Evolutionary conservation across 2,329 filamentous ascomycete genomes (phyloP), one percentile per base, ranked within the genome.

Genomic region (Celoporthe dispersa): DNA sequence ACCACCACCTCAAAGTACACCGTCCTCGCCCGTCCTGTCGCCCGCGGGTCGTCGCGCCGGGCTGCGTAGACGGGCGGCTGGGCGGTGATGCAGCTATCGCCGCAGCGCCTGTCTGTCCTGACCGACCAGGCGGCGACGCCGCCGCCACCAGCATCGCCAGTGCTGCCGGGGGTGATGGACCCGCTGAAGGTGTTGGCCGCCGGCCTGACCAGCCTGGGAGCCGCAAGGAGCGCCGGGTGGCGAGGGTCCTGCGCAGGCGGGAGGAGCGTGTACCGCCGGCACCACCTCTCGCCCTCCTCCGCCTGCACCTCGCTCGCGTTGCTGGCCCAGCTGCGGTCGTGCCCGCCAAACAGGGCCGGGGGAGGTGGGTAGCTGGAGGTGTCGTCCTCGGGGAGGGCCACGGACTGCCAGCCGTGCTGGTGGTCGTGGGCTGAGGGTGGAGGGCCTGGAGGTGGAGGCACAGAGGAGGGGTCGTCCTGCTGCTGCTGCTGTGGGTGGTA

Each of bases 321-420:
- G 76, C 88, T 90, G 2, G 90, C 86, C 0, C 89, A 88, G 16
- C 91, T 93, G 41, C 79, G 81, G 71, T 92, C 88, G 75, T 89
- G 88, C 64, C 87, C 87, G 67, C 80, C 81, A 79, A 89, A 89
- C 77, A 93, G 85, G 39, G 87, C 86, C 0, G 92, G 92, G 0
- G 92, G 92, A 0, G 91, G 91, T 1, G 92, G 92, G 59, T 94
- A 87, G 12, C 92, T 84, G 0, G 91, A 84, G 1, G 88, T 93
- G 78, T 94, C 25, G 78, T 94, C 92, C 48, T 67, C 66, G 37
- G 66, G 66, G 55, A 67, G 66, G 0, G 92, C 91, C 1, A 94
- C 90, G 3, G 90, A 87, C 8, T 86, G 77, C 92, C 92, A 94
- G 79, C 92, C 88, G 77, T 94, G 91, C 74, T 19, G 78, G 80